These are phyloP conservation scores for Tylopilus sp. DNA, from an alignment of 1,284 basidiomycete species.

Conservation along the genomic window DNA sequence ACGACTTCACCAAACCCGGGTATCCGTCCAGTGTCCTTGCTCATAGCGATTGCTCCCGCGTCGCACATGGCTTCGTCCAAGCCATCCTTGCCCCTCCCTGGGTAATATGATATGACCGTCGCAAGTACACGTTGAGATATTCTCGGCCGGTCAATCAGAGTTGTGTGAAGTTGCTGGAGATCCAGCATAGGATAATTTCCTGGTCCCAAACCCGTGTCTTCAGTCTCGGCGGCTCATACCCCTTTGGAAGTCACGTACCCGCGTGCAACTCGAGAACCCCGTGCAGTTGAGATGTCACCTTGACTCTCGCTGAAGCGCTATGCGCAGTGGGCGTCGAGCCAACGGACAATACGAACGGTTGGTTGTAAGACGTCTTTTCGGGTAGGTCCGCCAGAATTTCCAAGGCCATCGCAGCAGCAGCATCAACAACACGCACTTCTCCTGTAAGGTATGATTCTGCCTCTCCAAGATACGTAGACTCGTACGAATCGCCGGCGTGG, in stretches of 20 bases:
- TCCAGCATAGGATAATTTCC: conserved; percentile 85
- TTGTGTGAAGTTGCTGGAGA: conserved; percentile 78
- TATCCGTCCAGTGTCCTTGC: conserved; percentile 76
- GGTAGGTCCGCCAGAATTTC: conserved; percentile 40
- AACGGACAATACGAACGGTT: conserved; percentile 69
- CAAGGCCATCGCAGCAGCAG: conserved; percentile 59
- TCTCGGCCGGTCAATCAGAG: conserved; percentile 50
- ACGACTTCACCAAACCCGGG: conserved; percentile 71
- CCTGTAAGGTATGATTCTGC: conserved; percentile 63
- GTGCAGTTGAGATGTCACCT: conserved; percentile 48
- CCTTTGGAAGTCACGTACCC: conserved; percentile 38
- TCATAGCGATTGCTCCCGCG: conserved; percentile 79
- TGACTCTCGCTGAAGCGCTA: conserved; percentile 56
- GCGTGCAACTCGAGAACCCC: conserved; percentile 74
- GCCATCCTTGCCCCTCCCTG: conserved; percentile 56
- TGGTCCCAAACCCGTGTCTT: conserved; percentile 24
- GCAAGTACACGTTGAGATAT: conserved; percentile 70
- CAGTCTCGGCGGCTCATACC: conserved; percentile 1
- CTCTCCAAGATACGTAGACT: conserved; percentile 58
- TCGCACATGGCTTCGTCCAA: conserved; percentile 77
- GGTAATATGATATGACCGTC: conserved; percentile 76
- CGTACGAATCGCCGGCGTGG: conserved; percentile 77
- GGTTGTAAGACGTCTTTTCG: conserved; percentile 31
- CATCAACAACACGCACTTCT: conserved; percentile 73
- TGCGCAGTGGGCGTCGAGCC: conserved; percentile 88